phyloP scores from a whole-genome alignment of 495 filamentous ascomycete species.

The Bathelium albidoporum region DNA sequence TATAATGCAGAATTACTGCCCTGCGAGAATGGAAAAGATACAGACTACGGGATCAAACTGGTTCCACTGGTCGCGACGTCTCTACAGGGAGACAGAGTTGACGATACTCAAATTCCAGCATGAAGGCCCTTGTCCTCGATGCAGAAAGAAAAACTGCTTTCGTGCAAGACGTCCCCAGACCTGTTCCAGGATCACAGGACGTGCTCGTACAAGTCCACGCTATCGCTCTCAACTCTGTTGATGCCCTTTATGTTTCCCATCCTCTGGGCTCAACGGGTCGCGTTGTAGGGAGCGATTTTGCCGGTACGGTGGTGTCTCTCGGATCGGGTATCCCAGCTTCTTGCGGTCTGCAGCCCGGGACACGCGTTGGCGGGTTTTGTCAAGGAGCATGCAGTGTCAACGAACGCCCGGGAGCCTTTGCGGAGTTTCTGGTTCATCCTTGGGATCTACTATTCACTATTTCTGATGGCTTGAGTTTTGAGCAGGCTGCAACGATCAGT shows the following conservation, averaged over 20 bases:
- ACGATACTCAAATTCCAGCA: background rate
- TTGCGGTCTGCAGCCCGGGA: slow-evolving; percentile 14
- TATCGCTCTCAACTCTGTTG: slow-evolving; percentile 29
- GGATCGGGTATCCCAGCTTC: slow-evolving; percentile 8
- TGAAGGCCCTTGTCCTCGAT: slow-evolving; percentile 27
- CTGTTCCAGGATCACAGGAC: slow-evolving; percentile 14
- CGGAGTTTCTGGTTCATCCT: slow-evolving; percentile 28
- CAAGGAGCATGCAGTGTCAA: slow-evolving; percentile 32
- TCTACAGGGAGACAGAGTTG: too few species aligned
- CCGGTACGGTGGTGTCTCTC: slow-evolving; percentile 31
- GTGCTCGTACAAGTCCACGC: slow-evolving; percentile 19
- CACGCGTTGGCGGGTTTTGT: slow-evolving; percentile 25
- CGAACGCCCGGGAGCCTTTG: slow-evolving; percentile 33
- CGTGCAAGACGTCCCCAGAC: slow-evolving; percentile 22
- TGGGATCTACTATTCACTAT: slow-evolving; percentile 33
- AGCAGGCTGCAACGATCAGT: slow-evolving; percentile 29
- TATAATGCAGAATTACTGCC: too few species aligned
- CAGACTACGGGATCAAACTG: too few species aligned
- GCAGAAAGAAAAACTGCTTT: slow-evolving; percentile 20
- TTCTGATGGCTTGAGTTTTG: slow-evolving; percentile 21
- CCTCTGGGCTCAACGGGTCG: slow-evolving; percentile 25
- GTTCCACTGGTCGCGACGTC: too few species aligned
- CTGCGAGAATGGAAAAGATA: too few species aligned
- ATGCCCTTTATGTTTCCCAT: slow-evolving; percentile 27
- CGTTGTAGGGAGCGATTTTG: slow-evolving; percentile 38